Conservation (phyloP, 768 basidiomycete genomes). For the Holtermanniella nyarrowii region DNA sequence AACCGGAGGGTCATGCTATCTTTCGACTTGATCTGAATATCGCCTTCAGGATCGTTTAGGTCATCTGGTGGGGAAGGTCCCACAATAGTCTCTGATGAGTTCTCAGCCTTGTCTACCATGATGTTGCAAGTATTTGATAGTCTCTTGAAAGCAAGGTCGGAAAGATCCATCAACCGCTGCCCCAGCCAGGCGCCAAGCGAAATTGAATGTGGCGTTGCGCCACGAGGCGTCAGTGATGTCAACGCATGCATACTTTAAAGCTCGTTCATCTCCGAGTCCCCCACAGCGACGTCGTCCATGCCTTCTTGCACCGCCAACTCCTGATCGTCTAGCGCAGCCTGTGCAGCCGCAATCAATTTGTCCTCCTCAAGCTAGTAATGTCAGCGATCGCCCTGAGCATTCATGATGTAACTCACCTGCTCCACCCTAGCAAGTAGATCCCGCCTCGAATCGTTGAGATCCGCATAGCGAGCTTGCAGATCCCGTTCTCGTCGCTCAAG, state of each 20-base stretch:
- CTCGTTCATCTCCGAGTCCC: constrained; percentile 21
- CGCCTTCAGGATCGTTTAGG: no score
- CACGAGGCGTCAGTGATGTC: not conserved
- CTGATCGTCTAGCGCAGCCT: constrained; percentile 38
- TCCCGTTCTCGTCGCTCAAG: constrained; percentile 65
- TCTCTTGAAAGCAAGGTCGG: no score
- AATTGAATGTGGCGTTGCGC: not conserved
- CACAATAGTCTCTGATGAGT: no score
- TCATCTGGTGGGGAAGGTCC: no score
- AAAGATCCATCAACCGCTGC: no score
- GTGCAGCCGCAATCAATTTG: constrained; percentile 39
- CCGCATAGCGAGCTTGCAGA: constrained; percentile 75
- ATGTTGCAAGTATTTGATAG: no score
- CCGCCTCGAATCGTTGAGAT: constrained; percentile 56
- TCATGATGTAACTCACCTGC: constrained; percentile 20
- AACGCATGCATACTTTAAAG: constrained; percentile 8
- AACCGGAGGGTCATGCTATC: no score
- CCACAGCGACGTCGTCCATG: constrained; percentile 9
- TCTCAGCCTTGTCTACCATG: no score
- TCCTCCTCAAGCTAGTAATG: constrained; percentile 67
- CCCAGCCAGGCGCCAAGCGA: no score
- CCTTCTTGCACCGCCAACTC: constrained; percentile 16
- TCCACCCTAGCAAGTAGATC: constrained; percentile 34
- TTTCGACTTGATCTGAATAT: no score
- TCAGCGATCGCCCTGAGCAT: constrained; percentile 28